Percentiles rank a stretch among this genome's conserved stretches.
Evolutionary conservation across 164 flowering plant species (phyloP).

Genomic region (Litsea cubeba): DNA sequence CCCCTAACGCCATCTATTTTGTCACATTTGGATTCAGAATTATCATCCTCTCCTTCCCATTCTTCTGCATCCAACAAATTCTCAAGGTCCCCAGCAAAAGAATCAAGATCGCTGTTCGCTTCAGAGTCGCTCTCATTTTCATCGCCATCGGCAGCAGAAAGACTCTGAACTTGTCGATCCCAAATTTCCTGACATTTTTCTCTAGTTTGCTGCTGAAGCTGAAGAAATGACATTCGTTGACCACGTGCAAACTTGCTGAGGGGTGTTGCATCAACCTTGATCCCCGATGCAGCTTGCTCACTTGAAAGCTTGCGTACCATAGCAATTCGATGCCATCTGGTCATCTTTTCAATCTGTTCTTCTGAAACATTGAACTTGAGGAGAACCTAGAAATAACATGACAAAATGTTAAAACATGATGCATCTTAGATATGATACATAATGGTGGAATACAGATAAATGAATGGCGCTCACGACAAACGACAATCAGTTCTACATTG

Average conservation of each 20-base stretch:
- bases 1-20: slow-evolving; percentile 72
- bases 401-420: not conserved
- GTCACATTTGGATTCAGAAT: slow-evolving; percentile 46
- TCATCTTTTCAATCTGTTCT: slow-evolving; percentile 80
- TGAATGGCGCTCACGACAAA: not conserved
- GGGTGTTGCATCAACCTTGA: slow-evolving; percentile 82
- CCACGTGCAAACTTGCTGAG: slow-evolving; percentile 94
- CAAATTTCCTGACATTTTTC: slow-evolving; percentile 99
- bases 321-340: slow-evolving; percentile 98
- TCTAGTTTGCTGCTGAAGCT: slow-evolving; percentile 94
- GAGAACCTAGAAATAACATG: slow-evolving; percentile 54
- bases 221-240: slow-evolving; percentile 96
- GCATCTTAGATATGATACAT: not conserved
- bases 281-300: slow-evolving; percentile 94
- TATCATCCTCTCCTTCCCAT: slow-evolving; percentile 66
- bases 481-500: not conserved
- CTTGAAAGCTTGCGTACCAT: slow-evolving; percentile 95
- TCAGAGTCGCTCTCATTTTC: slow-evolving; percentile 90
- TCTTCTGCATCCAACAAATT: slow-evolving; percentile 98
- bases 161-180: slow-evolving; percentile 86
- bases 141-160: slow-evolving; percentile 69
- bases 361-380: slow-evolving; percentile 88
- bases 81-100: slow-evolving; percentile 97
- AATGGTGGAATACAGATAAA: not conserved
- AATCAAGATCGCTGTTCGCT: slow-evolving; percentile 93